A percentile compares a stretch with the other conserved stretches of the same genome.
Conservation (phyloP, 306 rosid genomes). For the Glycyrrhiza uralensis region DNA sequence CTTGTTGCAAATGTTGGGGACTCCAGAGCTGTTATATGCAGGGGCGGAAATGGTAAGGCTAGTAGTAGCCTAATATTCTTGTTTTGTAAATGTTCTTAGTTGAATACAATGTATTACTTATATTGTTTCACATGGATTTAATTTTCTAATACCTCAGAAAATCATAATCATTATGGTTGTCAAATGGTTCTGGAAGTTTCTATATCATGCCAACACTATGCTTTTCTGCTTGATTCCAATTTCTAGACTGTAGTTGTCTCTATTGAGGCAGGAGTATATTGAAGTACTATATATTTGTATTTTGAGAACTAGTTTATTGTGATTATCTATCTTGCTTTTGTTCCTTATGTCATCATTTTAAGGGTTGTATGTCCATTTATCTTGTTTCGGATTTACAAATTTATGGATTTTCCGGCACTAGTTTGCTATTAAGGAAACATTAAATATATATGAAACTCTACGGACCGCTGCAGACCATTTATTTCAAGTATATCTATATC, state of each 20-base stretch:
- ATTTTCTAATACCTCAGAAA: not conserved
- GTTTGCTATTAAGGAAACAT: not conserved
- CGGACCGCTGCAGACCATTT: not conserved
- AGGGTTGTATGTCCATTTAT: not conserved
- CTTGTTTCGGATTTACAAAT: not conserved
- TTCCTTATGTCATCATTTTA: not conserved
- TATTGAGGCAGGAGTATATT: not conserved
- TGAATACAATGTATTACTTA: not conserved
- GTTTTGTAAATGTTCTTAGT: not conserved
- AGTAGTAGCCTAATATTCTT: not conserved
- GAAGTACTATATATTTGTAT: not conserved
- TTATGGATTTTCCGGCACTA: not conserved
- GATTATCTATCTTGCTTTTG: not conserved
- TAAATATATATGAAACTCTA: not conserved
- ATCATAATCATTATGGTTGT: not conserved
- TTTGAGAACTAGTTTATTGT: not conserved
- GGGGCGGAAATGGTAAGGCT: slow-evolving; percentile 84
- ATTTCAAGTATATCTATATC: not conserved
- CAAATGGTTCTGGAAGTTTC: slow-evolving; percentile 19
- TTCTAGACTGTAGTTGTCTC: not conserved
- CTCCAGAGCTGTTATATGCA: slow-evolving; percentile 91
- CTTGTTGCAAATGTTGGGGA: slow-evolving; percentile 98
- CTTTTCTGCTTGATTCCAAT: not conserved
- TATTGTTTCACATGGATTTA: not conserved
- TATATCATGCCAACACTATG: not conserved